These are phyloP conservation scores for Trypanosoma cruzi DNA, from an alignment of 208 protist genomes.

Conservation along the genomic window DNA sequence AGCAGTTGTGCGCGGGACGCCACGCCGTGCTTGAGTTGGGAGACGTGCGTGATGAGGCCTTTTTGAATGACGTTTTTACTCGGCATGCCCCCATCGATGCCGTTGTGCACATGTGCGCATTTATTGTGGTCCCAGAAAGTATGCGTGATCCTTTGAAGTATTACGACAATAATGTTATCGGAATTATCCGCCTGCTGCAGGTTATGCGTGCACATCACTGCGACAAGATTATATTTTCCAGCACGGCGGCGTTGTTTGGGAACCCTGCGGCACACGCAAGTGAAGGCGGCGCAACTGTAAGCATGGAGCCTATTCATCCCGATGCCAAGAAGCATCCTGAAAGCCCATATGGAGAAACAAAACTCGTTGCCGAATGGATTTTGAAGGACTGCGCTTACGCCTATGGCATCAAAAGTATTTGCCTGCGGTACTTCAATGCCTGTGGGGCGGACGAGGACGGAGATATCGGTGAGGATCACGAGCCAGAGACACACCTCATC, in stretches of 20 bases:
- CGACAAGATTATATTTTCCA: constrained; percentile 97
- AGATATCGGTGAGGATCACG: constrained; percentile 96
- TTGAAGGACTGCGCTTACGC: constrained; percentile 82
- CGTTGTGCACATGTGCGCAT: constrained; percentile 96
- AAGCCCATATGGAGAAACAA: constrained; percentile 95
- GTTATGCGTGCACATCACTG: constrained; percentile 91
- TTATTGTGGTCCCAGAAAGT: constrained; percentile 95
- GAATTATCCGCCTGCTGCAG: constrained; percentile 92
- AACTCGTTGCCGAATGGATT: constrained; percentile 93
- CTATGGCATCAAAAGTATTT: constrained; percentile 81
- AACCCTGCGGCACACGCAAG: constrained; percentile 29
- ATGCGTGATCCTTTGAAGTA: constrained; percentile 92
- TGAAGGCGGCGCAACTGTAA: neutral
- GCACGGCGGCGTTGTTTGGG: constrained; percentile 96
- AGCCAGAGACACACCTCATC: constrained; percentile 98
- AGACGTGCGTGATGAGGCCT: constrained; percentile 84
- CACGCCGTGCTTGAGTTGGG: constrained; percentile 71
- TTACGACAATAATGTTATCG: constrained; percentile 97
- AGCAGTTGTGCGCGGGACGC: constrained; percentile 17
- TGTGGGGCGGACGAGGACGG: constrained; percentile 95
- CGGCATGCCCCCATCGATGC: constrained; percentile 78
- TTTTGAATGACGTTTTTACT: constrained; percentile 91
- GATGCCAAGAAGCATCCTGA: constrained; percentile 64
- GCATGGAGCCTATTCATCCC: constrained; percentile 64
- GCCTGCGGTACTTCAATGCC: constrained; percentile 99